phyloP scores from a whole-genome alignment of 257 asterid genomes.

The Osmanthus fragrans region DNA sequence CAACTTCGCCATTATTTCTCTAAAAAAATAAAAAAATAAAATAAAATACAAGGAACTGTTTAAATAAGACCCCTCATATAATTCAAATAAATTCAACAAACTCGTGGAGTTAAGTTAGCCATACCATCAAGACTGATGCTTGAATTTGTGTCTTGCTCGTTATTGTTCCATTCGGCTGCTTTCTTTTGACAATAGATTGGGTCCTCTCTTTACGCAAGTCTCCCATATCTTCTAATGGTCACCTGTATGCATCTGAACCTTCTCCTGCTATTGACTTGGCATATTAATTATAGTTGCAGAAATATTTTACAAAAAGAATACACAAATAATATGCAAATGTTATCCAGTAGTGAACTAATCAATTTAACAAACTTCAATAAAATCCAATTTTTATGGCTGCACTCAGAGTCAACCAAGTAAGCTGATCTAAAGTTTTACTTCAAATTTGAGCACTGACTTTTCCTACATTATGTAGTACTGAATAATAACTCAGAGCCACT shows the following conservation, averaged over 20 bases:
- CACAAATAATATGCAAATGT: constrained; percentile 10
- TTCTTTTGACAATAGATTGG: constrained; percentile 32
- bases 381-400: background rate
- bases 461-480: background rate
- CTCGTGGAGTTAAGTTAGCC: background rate
- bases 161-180: constrained; percentile 44
- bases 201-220: constrained; percentile 39
- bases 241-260: constrained; percentile 11
- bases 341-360: background rate
- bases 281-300: constrained; percentile 12
- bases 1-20: too few relatives aligned
- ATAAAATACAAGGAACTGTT: background rate
- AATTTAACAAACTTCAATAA: background rate
- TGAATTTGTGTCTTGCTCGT: constrained; percentile 40
- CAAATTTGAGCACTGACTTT: background rate
- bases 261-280: background rate
- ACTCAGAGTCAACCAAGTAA: background rate
- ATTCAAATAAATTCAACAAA: constrained; percentile 3
- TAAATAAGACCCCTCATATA: background rate
- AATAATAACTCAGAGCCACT: constrained; percentile 14
- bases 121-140: constrained; percentile 48
- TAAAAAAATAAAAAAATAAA: too few relatives aligned
- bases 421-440: background rate
- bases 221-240: constrained; percentile 37
- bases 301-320: constrained; percentile 21